Base-by-base conservation (phyloP, 169 alveolate genomes). In the Babesia ovata region DNA sequence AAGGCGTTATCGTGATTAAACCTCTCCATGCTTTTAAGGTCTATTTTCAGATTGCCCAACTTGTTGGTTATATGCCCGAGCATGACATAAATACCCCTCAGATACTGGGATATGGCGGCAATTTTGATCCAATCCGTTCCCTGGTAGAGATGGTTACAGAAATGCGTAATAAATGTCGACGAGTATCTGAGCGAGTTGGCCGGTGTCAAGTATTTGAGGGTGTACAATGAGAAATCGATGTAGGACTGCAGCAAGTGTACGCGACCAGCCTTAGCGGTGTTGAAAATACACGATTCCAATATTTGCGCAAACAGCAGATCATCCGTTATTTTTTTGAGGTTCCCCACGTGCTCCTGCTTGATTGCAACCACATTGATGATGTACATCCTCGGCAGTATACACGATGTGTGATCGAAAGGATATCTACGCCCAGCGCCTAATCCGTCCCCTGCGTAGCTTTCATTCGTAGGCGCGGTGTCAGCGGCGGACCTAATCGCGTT, bases 171-270 rank as follows among this genome's bases (percentile, higher is more conserved):
- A 59, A 82, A 63, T 3, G 65, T 60, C 21, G 89, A 75, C n/a
- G 85, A 74, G 29, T 73, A 82, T 22, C 63, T 73, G 52, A 67
- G 46, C 36, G 63, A 29, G 21, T 49, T 63, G 22, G 66, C 21
- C n/a, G 75, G 70, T 11, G 75, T 22, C 50, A 82, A 29, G 46
- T 71, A 82, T 44, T 73, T 71, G 22, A 73, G 74, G 0, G 67
- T 63, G 49, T 67, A 65, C 44, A 82, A n/a, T 17, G 85, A 63
- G 48, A 82, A 82, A 12, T 66, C 89, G 42, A 82, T 63, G 54
- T 82, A 82, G 0, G 89, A 82, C 65, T 82, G 84, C n/a, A 82
- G 67, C 65, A 82, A 53, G 48, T 82, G 85, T 24, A 76, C 16
- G 28, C 84, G 56, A 19, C 56, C 62, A 0, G 84, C 21, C 61